Percentiles rank a stretch among this genome's conserved stretches.
Conservation (phyloP, 1,139 yeast genomes). For the Yamadazyma epiphylla region DNA sequence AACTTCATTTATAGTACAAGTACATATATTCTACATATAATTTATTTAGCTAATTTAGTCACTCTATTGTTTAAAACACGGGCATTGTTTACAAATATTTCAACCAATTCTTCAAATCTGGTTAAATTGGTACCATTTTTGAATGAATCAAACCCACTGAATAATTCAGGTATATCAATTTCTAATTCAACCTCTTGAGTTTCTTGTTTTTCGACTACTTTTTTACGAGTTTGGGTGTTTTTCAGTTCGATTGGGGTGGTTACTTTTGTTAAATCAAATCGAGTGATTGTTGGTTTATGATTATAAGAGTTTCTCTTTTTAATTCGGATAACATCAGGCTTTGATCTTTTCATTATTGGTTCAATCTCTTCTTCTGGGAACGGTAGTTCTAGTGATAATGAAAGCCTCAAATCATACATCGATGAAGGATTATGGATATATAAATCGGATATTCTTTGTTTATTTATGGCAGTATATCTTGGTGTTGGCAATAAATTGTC, state of each 20-base stretch:
- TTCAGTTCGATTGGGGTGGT: slow-evolving; percentile 44
- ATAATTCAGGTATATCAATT: slow-evolving; percentile 60
- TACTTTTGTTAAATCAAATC: slow-evolving; percentile 68
- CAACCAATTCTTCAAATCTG: slow-evolving; percentile 67
- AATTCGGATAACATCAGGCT: slow-evolving; percentile 53
- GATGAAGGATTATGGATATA: slow-evolving; percentile 74
- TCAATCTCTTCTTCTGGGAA: slow-evolving; percentile 52
- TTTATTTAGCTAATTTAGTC: slow-evolving; percentile 35
- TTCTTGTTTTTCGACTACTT: slow-evolving; percentile 37
- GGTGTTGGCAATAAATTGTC: slow-evolving; percentile 60
- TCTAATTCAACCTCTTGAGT: slow-evolving; percentile 68
- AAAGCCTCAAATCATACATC: slow-evolving; percentile 70
- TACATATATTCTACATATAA: neutral
- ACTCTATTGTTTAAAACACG: slow-evolving; percentile 45
- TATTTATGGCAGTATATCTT: slow-evolving; percentile 66
- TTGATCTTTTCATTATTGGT: slow-evolving; percentile 29
- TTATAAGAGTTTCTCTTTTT: slow-evolving; percentile 63
- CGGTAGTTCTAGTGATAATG: slow-evolving; percentile 76
- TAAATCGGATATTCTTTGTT: slow-evolving; percentile 67
- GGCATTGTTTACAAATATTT: slow-evolving; percentile 70
- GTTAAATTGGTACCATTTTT: slow-evolving; percentile 50
- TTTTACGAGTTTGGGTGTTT: slow-evolving; percentile 34
- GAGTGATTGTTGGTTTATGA: slow-evolving; percentile 66
- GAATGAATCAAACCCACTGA: slow-evolving; percentile 56
- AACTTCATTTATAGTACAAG: too few species aligned